These are phyloP conservation scores for Pinus albicaulis DNA, from an alignment of 75 land plant genomes.

Conservation along the genomic window DNA sequence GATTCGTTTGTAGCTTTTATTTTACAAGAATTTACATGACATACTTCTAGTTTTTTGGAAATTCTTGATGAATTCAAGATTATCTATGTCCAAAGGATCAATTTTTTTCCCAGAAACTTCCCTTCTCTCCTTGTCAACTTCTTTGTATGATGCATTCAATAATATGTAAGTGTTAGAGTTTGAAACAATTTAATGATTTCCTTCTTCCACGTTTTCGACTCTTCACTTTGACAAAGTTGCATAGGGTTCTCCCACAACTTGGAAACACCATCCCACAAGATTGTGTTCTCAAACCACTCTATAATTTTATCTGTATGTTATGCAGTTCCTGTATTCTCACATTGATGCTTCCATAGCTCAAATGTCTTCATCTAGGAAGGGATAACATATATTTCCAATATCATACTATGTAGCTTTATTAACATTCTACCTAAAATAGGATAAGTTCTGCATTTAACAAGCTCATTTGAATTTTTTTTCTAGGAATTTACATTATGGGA, in stretches of 20 bases:
- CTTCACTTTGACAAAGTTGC: conserved; percentile 50
- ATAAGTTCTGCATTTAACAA: conserved; percentile 59
- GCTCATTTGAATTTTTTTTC: conserved; percentile 85
- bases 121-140: conserved; percentile 12
- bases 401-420: conserved; percentile 68
- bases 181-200: conserved; percentile 54
- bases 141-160: conserved; percentile 8
- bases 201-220: conserved; percentile 83
- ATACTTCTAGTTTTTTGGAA: conserved; percentile 68
- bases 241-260: conserved; percentile 53
- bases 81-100: conserved; percentile 14
- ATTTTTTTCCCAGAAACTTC: conserved; percentile 9
- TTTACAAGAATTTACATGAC: conserved; percentile 35
- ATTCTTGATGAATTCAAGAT: conserved; percentile 40
- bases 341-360: conserved; percentile 56
- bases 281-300: conserved; percentile 66
- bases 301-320: conserved; percentile 65
- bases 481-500: conserved; percentile 62
- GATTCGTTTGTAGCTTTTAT: conserved; percentile 2
- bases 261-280: conserved; percentile 73
- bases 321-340: conserved; percentile 67
- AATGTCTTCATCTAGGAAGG: conserved; percentile 54
- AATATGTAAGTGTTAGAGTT: conserved; percentile 20
- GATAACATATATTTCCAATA: conserved; percentile 44
- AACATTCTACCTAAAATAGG: conserved; percentile 81